Evolutionary conservation across 257 asterid genomes (phyloP), one percentile per base, ranked within the genome.

Genomic region (Solanum piurae): DNA sequence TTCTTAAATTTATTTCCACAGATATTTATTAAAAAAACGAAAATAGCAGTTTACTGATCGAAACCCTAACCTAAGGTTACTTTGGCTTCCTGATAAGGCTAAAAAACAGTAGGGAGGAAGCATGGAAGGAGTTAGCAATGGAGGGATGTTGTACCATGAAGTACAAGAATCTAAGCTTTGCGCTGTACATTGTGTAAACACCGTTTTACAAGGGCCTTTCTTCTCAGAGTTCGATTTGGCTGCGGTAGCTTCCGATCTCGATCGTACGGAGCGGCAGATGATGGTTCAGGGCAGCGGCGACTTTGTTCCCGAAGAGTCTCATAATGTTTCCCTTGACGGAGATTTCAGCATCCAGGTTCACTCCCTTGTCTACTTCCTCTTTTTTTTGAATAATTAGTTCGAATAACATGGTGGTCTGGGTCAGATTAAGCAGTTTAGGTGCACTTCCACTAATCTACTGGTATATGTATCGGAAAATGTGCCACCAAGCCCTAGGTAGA

Each of bases 111-210:
- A 31, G 11, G 11, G 90, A 74, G 88, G 79, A 38, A 86, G 2
- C 62, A 88, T 89, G 86, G 93, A 91, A 79, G 94, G 91, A 38
- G 91, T 58, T 7, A 95, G 96, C 94, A 95, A 95, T 86, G 98
- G 98, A 2, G 99, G 99, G 29, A 88, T 97, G 96, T 91, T 97
- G 98, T 97, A 97, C 98, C 99, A 97, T 87, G 99, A 97, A 94
- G 98, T 97, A 90, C 99, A 97, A 89, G 99, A 97, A 92, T 96
- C 99, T 89, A 96, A 96, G 96, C 98, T 97, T 34, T 97, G 99
- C 92, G 99, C 98, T 6, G 98, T 96, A 88, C 99, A 97, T 90
- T 97, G 99, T 93, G 99, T 96, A 37, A 97, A 96, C 93, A 95
- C 99, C 76, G 99, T 93, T 87, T 88, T 97, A 94, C 99, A 97